phyloP scores from a whole-genome alignment of 768 basidiomycete genomes.

The Calocera viscosa region DNA sequence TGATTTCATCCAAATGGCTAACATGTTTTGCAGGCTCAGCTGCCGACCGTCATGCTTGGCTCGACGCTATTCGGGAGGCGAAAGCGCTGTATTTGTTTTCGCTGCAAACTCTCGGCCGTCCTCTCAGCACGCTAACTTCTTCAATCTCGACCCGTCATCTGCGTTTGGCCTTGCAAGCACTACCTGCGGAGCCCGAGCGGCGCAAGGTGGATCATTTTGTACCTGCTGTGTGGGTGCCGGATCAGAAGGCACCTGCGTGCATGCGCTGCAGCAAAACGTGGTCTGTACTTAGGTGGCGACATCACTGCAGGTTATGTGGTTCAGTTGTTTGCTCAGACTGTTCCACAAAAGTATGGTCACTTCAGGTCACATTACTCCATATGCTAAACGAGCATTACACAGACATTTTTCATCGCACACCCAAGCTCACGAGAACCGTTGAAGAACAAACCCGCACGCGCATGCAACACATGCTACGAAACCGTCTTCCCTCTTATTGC shows the following conservation, averaged over 20 bases:
- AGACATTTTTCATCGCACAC: slow-evolving; percentile 80
- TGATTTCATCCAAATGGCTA: slow-evolving; percentile 1
- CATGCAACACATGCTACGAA: slow-evolving; percentile 79
- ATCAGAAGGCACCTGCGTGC: slow-evolving; percentile 66
- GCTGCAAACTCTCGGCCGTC: neutral
- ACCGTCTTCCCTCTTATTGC: slow-evolving; percentile 55
- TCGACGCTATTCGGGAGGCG: slow-evolving; percentile 50
- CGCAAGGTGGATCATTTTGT: slow-evolving; percentile 60
- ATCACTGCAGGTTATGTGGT: slow-evolving; percentile 80
- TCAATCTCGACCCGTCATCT: slow-evolving; percentile 65
- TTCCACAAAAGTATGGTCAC: slow-evolving; percentile 51
- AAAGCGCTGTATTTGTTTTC: slow-evolving; percentile 32
- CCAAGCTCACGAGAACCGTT: slow-evolving; percentile 29
- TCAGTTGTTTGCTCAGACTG: slow-evolving; percentile 75
- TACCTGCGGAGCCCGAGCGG: slow-evolving; percentile 47
- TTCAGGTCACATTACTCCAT: neutral
- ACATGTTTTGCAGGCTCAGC: slow-evolving; percentile 34
- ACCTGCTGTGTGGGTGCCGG: slow-evolving; percentile 87
- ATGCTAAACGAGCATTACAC: neutral
- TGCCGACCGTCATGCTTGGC: slow-evolving; percentile 54
- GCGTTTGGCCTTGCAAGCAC: slow-evolving; percentile 56
- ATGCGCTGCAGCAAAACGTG: slow-evolving; percentile 73
- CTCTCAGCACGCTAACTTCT: slow-evolving; percentile 62
- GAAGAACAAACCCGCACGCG: slow-evolving; percentile 53
- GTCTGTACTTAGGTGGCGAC: slow-evolving; percentile 60